phyloP scores from a whole-genome alignment of 805 yeast species.

The Teunomyces cretensis region DNA sequence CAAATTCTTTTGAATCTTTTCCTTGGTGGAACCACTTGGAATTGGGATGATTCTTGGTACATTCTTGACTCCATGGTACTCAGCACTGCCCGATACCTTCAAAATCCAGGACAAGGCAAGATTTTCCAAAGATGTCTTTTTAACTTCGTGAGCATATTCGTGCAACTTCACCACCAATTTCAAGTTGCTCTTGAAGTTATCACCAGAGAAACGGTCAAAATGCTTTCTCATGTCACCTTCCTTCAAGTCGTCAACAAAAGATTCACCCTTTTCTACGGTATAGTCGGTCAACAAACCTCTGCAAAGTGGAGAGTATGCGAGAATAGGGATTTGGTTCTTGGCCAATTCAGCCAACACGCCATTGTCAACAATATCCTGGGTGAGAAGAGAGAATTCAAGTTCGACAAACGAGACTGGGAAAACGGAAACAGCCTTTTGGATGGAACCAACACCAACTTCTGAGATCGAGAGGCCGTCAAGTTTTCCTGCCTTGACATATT shows the following conservation, averaged over 20 bases:
- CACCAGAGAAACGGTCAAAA: conserved; percentile 60
- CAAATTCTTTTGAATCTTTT: conserved; percentile 63
- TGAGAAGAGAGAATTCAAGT: conserved; percentile 72
- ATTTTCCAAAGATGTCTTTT: conserved; percentile 57
- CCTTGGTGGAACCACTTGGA: conserved; percentile 68
- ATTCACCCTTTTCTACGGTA: conserved; percentile 37
- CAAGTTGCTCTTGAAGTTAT: conserved; percentile 55
- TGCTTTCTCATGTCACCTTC: conserved; percentile 52
- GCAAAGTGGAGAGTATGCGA: conserved; percentile 83
- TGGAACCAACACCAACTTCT: conserved; percentile 65
- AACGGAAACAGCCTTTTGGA: conserved; percentile 55
- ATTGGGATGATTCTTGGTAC: conserved; percentile 69
- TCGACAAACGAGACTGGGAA: conserved; percentile 69
- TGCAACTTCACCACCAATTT: conserved; percentile 48
- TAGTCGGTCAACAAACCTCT: conserved; percentile 75
- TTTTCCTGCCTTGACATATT: conserved; percentile 59
- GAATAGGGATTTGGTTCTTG: conserved; percentile 59
- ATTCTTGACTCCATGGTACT: conserved; percentile 39
- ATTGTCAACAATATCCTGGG: conserved; percentile 58
- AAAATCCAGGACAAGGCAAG: conserved; percentile 44
- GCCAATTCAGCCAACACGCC: conserved; percentile 64
- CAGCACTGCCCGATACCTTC: conserved; percentile 65
- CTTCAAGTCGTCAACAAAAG: conserved; percentile 44
- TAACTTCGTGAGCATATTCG: conserved; percentile 46
- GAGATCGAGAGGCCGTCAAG: conserved; percentile 73